A percentile compares a stretch with the other conserved stretches of the same genome.
Conservation (phyloP, 2,329 filamentous ascomycete species). For the Onygenales sp. region DNA sequence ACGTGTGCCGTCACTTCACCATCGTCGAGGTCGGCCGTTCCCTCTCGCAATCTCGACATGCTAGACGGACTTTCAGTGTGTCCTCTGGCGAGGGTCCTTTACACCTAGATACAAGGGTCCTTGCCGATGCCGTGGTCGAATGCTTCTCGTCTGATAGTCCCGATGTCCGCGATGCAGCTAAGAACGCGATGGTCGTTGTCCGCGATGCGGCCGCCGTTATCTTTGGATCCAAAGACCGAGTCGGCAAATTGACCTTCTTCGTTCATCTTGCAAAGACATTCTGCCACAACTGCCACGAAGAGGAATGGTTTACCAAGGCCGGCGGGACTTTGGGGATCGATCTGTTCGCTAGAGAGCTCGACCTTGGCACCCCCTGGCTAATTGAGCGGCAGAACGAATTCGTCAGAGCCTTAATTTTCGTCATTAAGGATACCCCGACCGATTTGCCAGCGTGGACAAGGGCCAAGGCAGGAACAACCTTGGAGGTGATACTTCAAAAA, state of each 20-base stretch:
- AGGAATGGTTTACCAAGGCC: slow-evolving; percentile 98
- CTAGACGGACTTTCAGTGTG: slow-evolving; percentile 70
- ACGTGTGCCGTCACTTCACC: slow-evolving; percentile 81
- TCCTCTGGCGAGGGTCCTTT: slow-evolving; percentile 78
- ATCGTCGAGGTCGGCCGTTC: slow-evolving; percentile 81
- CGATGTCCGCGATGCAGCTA: slow-evolving; percentile 71
- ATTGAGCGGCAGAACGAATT: slow-evolving; percentile 76
- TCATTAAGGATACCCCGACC: slow-evolving; percentile 95
- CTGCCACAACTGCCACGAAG: slow-evolving; percentile 90
- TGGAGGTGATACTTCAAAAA: slow-evolving; percentile 67
- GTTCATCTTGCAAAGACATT: slow-evolving; percentile 71
- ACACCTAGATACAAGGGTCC: slow-evolving; percentile 72
- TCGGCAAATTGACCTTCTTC: slow-evolving; percentile 76
- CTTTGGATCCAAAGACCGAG: slow-evolving; percentile 63
- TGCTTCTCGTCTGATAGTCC: slow-evolving; percentile 77
- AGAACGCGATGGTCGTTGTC: slow-evolving; percentile 67
- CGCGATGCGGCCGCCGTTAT: slow-evolving; percentile 68
- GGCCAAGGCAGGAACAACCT: slow-evolving; percentile 68
- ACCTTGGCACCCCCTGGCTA: slow-evolving; percentile 78
- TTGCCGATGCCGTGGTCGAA: slow-evolving; percentile 85
- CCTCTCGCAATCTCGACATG: slow-evolving; percentile 71
- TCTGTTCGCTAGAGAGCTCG: slow-evolving; percentile 72
- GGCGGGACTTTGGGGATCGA: slow-evolving; percentile 86
- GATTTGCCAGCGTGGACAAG: slow-evolving; percentile 88
- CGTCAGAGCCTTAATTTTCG: slow-evolving; percentile 83